These are phyloP conservation scores for Neofusicoccum sp. DNA, from an alignment of 2,329 filamentous ascomycete genomes.

Conservation along the genomic window DNA sequence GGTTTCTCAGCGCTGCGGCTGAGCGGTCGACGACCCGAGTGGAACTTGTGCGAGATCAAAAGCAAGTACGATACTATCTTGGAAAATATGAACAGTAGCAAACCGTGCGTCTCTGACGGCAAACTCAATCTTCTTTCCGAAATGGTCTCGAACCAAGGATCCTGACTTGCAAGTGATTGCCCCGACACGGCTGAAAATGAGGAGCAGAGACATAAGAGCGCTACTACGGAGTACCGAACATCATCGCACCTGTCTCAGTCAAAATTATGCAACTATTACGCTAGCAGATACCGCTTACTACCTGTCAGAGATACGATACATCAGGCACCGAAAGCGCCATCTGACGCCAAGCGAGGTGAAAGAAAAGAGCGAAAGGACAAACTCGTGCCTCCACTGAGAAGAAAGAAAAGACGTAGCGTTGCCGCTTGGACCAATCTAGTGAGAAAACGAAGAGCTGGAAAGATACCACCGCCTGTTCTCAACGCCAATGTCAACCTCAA, in stretches of 20 bases:
- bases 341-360: not conserved
- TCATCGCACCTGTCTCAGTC: not conserved
- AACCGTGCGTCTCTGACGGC: not conserved
- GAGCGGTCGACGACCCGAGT: not conserved
- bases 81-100: not conserved
- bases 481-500: not conserved
- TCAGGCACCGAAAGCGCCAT: not conserved
- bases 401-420: not conserved
- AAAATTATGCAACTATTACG: not conserved
- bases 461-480: not conserved
- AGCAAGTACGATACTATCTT: not conserved
- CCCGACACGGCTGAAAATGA: not conserved
- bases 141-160: not conserved
- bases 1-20: not conserved
- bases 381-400: not conserved
- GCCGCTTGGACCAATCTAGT: slow-evolving; percentile 6
- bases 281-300: not conserved
- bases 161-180: not conserved
- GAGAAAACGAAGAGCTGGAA: not conserved
- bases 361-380: not conserved
- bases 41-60: not conserved
- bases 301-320: not conserved
- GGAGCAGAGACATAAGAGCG: not conserved
- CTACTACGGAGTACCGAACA: not conserved
- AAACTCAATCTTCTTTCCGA: not conserved